These are phyloP conservation scores for Aquilaria yunnanensis DNA, from an alignment of 345 rosid species.

Conservation along the genomic window DNA sequence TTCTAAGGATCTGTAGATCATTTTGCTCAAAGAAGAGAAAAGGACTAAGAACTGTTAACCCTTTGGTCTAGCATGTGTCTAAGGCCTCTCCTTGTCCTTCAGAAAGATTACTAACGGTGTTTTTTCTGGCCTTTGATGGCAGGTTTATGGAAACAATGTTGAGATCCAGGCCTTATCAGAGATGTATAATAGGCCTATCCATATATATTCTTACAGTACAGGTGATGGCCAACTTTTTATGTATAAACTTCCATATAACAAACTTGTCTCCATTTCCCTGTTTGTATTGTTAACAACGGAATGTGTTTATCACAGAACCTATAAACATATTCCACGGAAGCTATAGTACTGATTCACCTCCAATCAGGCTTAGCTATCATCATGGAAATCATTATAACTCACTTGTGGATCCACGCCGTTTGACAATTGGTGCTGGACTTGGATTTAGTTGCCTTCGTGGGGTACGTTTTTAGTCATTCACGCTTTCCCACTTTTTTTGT, in stretches of 20 bases:
- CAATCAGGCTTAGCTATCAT: constrained; percentile 87
- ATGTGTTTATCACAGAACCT: constrained; percentile 50
- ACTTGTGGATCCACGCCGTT: constrained; percentile 83
- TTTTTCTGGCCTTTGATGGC: constrained; percentile 15
- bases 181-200: constrained; percentile 97
- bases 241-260: constrained; percentile 7
- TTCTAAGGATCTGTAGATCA: too few species aligned
- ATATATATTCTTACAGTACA: constrained; percentile 85
- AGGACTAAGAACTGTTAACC: too few species aligned
- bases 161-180: constrained; percentile 97
- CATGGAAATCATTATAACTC: constrained; percentile 98
- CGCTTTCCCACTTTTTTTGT: neutral
- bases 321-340: constrained; percentile 93
- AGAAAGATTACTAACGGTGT: neutral
- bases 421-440: constrained; percentile 91
- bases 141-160: constrained; percentile 97
- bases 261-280: constrained; percentile 3
- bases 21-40: too few species aligned
- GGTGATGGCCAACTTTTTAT: constrained; percentile 34
- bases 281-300: constrained; percentile 2
- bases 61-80: too few species aligned
- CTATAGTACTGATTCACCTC: constrained; percentile 86
- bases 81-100: too few species aligned
- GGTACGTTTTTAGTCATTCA: constrained; percentile 33
- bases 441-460: constrained; percentile 93